phyloP scores from a whole-genome alignment of 208 protist species.

The Trypanosoma lewisi region DNA sequence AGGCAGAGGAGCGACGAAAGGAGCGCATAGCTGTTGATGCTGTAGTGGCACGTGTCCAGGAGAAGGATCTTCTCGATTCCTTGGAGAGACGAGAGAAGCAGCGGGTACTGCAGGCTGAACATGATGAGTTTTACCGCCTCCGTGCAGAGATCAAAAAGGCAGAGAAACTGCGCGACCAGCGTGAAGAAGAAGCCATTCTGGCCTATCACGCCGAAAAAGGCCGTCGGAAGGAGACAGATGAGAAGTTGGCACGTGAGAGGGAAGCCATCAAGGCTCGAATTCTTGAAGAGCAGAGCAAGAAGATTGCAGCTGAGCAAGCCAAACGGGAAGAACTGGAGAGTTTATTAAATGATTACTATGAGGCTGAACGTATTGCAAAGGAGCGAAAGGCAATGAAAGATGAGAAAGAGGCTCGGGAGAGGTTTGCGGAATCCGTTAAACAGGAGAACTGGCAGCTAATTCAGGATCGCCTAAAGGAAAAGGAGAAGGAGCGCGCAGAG shows the following conservation, averaged over 20 bases:
- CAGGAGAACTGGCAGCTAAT: conserved; percentile 80
- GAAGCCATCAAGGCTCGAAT: conserved; percentile 74
- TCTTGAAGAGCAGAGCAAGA: conserved; percentile 76
- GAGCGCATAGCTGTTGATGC: conserved; percentile 89
- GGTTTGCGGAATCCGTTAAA: conserved; percentile 52
- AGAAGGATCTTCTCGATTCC: conserved; percentile 79
- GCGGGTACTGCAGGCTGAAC: conserved; percentile 71
- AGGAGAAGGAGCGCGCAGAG: conserved; percentile 65
- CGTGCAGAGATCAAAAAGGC: conserved; percentile 72
- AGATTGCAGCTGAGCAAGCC: conserved; percentile 76
- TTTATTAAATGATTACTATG: conserved; percentile 88
- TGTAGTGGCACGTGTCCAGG: conserved; percentile 80
- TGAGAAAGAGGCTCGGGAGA: conserved; percentile 72
- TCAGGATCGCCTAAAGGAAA: conserved; percentile 46
- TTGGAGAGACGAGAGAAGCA: conserved; percentile 71
- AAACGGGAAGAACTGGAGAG: conserved; percentile 86
- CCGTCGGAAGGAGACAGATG: conserved; percentile 64
- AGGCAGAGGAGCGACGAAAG: conserved; percentile 62
- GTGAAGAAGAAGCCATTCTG: conserved; percentile 77
- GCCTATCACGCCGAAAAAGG: conserved; percentile 79
- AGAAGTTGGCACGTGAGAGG: conserved; percentile 68
- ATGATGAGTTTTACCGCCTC: conserved; percentile 76
- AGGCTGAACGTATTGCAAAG: conserved; percentile 83
- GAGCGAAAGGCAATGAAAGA: conserved; percentile 55
- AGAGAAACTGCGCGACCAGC: conserved; percentile 67